A percentile compares a stretch with the other conserved stretches of the same genome.
Evolutionary conservation across 441 rosid genomes (phyloP).

Genomic region (Viola pubescens): DNA sequence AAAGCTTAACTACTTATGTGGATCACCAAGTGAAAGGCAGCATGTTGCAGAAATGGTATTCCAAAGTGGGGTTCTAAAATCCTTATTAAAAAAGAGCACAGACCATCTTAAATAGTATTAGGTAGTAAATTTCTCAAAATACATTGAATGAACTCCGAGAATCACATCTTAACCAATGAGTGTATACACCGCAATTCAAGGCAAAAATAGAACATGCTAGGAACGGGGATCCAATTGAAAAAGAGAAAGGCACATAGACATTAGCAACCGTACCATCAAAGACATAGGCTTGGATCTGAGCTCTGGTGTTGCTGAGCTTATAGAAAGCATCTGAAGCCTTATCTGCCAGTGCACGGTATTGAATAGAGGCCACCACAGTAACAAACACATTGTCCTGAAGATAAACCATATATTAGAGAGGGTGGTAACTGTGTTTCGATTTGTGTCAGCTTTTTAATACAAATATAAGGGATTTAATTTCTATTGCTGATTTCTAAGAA

Average conservation of each 20-base stretch:
- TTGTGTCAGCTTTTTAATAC: background rate
- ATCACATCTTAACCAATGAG: no score
- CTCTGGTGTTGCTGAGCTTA: conserved; percentile 53
- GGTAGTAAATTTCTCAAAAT: no score
- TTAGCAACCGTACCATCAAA: conserved; percentile 43
- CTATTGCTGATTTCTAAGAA: background rate
- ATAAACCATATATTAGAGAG: background rate
- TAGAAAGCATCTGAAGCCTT: conserved; percentile 58
- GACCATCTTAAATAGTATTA: no score
- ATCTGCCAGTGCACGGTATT: conserved; percentile 51
- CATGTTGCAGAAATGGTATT: no score
- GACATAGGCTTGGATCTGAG: conserved; percentile 61
- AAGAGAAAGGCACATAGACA: background rate
- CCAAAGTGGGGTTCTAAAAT: no score
- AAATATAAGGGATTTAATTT: background rate
- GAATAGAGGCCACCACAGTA: conserved; percentile 62
- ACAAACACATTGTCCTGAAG: conserved; percentile 66
- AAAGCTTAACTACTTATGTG: no score
- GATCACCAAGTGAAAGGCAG: no score
- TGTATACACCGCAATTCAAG: no score
- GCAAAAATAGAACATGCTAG: no score
- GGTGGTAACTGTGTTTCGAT: background rate
- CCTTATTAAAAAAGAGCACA: no score
- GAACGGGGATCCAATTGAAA: no score
- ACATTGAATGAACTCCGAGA: no score